Percentiles rank a stretch among this genome's conserved stretches.
Conservation (phyloP, 2,329 filamentous ascomycete genomes). For the Calonectria pauciramosa region DNA sequence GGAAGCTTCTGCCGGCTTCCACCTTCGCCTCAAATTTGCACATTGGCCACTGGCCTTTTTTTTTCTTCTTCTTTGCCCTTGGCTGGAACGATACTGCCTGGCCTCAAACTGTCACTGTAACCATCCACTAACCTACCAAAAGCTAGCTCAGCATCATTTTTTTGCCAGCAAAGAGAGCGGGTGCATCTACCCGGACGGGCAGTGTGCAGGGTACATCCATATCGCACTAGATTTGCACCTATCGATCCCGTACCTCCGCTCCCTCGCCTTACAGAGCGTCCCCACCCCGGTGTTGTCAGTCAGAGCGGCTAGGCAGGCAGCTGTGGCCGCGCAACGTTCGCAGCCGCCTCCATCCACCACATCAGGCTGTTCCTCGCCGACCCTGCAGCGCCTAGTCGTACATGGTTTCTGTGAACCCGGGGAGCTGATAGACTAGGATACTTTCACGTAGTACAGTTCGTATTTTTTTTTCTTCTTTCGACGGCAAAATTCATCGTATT, state of each 20-base stretch:
- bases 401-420: not conserved
- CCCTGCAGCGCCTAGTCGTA: not conserved
- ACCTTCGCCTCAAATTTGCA: constrained; percentile 25
- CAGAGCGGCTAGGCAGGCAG: constrained; percentile 35
- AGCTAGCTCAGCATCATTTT: not conserved
- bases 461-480: no score
- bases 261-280: constrained; percentile 1
- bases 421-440: not conserved
- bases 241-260: constrained; percentile 4
- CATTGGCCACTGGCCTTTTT: constrained; percentile 3
- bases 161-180: constrained; percentile 5
- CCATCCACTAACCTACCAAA: not conserved
- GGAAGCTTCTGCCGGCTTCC: constrained; percentile 52
- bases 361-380: constrained; percentile 14
- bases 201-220: constrained; percentile 8
- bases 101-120: not conserved
- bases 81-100: not conserved
- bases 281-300: constrained; percentile 16
- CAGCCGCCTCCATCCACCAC: constrained; percentile 24
- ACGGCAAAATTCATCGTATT: not conserved
- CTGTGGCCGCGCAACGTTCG: constrained; percentile 39
- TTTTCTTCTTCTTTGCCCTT: not conserved
- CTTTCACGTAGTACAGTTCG: not conserved
- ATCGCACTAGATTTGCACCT: not conserved
- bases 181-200: not conserved